Evolutionary conservation across 805 yeast genomes (phyloP), one percentile per base, ranked within the genome.

Genomic region (Candida bentonensis): DNA sequence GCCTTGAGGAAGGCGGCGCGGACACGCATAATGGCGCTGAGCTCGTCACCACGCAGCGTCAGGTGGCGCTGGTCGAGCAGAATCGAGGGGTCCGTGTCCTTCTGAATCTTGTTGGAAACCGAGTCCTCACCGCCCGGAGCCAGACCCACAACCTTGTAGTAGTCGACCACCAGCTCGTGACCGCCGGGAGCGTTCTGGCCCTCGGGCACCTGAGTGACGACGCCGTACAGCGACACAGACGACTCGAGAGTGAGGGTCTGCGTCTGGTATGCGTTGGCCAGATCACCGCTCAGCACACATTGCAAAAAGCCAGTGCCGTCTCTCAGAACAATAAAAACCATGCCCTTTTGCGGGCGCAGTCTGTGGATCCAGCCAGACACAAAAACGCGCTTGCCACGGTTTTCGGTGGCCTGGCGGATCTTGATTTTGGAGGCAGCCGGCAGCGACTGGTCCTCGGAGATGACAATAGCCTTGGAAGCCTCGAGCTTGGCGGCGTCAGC

Each of bases 121-220:
- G 97, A 78, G 39, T 88, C 97, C 40, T 86, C 94, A 45, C 98
- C 99, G 46, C 88, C 67, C 54, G 99, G 99, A 39, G 99, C 98
- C 50, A 85, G 73, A 44, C 96, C 96, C 47, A 88, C 70, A 46
- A 92, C 69, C 63, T 82, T 80, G 63, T 88, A 92, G 69, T 73
- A 92, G 65, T 92, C 98, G 45, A 79, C 96, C 49, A 73, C 72
- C 55, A 94, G 74, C 68, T 92, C 99, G 51, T 89, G 94, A 49
- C 95, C 95, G 51, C 97, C 97, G 47, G 96, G 96, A 7, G 98
- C 99, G 52, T 82, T 70, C 64, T 92, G 88, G 50, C 98, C 98
- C 62, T 86, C 96, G 46, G 97, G 97, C 42, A 94, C 71, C 56
- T 81, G 76, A 63, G 75, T 73, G 49, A 92, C 70, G 22, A 76